Evolutionary conservation across 192 early-diverging fungal species (phyloP), one percentile per base, ranked within the genome.

Genomic region (Coemansia sp.): DNA sequence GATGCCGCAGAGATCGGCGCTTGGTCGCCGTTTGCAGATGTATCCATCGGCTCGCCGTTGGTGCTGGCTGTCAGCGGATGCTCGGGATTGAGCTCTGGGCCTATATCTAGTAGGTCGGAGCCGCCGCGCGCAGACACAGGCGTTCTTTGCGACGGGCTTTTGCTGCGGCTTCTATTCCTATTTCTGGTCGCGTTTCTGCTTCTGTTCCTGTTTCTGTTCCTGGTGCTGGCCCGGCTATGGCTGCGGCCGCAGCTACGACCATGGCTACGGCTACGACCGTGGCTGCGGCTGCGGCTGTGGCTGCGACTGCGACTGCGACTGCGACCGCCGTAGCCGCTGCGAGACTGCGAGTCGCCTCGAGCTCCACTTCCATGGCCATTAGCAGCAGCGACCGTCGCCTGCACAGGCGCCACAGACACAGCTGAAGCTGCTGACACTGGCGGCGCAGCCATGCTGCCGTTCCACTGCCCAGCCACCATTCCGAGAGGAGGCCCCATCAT

Each of bases 391-490:
- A 6, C 39, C 19, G 32, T 29, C 4, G 48, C 10, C 23, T 52
- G 29, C 5, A 19, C 24, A 4, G 61, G 46, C n/a, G 39, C 39
- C 39, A 42, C 39, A 13, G 39, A 10, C 39, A 16, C 8, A 8
- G 1, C 11, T 10, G 39, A 42, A 42, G 14, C 39, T 42, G 39
- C 39, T 14, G 39, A 42, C 39, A 16, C 2, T 3, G 14, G 39
- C 39, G 39, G 39, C 39, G 39, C 54, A 23, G 52, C 30, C 56
- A 52, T 65, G 39, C 29, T 46, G 51, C 59, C 46, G 42, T 48
- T 54, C 58, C 58, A 61, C 49, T 59, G 58, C 5, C 58, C 55
- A 19, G 30, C 27, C 45, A 60, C 45, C 58, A 61, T 45, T 24
- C 61, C 58, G 2, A 48, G 58, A 13, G 63, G 58, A 30, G 56